phyloP scores from a whole-genome alignment of 2,329 filamentous ascomycete species.

The Trichoderma sp. region DNA sequence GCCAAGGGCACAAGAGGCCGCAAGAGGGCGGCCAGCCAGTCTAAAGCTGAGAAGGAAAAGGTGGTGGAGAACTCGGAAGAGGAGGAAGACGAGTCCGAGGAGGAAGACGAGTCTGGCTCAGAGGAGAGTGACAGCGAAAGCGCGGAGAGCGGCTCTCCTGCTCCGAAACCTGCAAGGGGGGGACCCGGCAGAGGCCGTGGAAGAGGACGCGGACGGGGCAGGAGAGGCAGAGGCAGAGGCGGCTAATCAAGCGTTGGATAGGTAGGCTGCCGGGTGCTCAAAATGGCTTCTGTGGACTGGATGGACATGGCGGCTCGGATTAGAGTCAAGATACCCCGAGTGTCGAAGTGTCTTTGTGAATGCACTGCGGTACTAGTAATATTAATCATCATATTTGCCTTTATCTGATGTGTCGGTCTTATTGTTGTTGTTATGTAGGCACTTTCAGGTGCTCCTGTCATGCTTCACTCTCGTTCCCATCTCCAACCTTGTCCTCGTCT shows the following conservation, averaged over 20 bases:
- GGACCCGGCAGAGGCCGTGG: slow-evolving; percentile 39
- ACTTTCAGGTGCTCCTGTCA: not conserved
- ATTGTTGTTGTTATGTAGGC: no score
- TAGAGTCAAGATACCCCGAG: slow-evolving; percentile 23
- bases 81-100: slow-evolving; percentile 37
- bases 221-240: slow-evolving; percentile 39
- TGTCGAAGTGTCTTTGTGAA: not conserved
- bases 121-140: slow-evolving; percentile 42
- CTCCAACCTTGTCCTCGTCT: not conserved
- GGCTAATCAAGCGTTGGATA: slow-evolving; percentile 27
- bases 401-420: not conserved
- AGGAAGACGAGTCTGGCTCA: slow-evolving; percentile 39
- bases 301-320: slow-evolving; percentile 15
- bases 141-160: slow-evolving; percentile 43
- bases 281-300: not conserved
- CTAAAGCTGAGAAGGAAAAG: slow-evolving; percentile 41
- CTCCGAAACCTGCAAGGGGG: slow-evolving; percentile 43
- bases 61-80: slow-evolving; percentile 42
- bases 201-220: slow-evolving; percentile 39
- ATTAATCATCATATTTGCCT: not conserved
- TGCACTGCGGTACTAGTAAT: not conserved
- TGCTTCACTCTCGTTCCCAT: not conserved
- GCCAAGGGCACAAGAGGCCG: slow-evolving; percentile 49
- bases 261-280: not conserved
- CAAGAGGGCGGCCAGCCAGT: slow-evolving; percentile 48